Percentiles rank a stretch among this genome's conserved stretches.
Evolutionary conservation across 768 basidiomycete genomes (phyloP).

Genomic region (Polyporus arcularius): DNA sequence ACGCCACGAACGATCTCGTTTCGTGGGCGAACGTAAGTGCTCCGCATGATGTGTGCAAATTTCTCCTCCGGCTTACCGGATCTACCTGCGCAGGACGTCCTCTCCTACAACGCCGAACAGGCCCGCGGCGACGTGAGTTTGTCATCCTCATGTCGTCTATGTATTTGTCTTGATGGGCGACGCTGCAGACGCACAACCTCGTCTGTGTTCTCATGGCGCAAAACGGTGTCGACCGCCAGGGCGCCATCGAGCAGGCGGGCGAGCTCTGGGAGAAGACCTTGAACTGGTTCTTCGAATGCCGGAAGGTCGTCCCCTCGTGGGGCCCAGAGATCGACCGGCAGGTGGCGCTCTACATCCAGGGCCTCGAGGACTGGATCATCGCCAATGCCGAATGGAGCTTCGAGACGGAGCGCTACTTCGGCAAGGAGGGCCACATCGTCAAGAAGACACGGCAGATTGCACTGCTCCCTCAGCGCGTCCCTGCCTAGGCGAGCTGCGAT

Average conservation of each 20-base stretch:
- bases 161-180: neutral
- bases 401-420: conserved; percentile 73
- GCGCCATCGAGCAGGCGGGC: conserved; percentile 65
- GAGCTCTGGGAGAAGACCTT: conserved; percentile 68
- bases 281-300: conserved; percentile 56
- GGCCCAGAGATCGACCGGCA: conserved; percentile 62
- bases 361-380: conserved; percentile 73
- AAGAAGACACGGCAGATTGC: conserved; percentile 54
- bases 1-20: conserved; percentile 50
- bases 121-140: conserved; percentile 47
- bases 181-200: conserved; percentile 59
- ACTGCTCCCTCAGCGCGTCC: conserved; percentile 42
- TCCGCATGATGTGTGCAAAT: conserved; percentile 2
- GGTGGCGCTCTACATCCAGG: conserved; percentile 61
- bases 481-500: neutral
- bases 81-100: conserved; percentile 54
- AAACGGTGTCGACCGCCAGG: conserved; percentile 57
- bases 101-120: conserved; percentile 78
- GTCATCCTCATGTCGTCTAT: neutral
- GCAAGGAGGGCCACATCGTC: conserved; percentile 52
- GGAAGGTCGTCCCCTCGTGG: conserved; percentile 63
- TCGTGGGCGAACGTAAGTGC: conserved; percentile 42
- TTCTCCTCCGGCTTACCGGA: conserved; percentile 8
- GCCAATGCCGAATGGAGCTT: conserved; percentile 76
- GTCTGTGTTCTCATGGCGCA: conserved; percentile 68